Percentiles rank a stretch among this genome's conserved stretches.
Conservation (phyloP, 1,284 basidiomycete genomes). For the Puccinia hordei region DNA sequence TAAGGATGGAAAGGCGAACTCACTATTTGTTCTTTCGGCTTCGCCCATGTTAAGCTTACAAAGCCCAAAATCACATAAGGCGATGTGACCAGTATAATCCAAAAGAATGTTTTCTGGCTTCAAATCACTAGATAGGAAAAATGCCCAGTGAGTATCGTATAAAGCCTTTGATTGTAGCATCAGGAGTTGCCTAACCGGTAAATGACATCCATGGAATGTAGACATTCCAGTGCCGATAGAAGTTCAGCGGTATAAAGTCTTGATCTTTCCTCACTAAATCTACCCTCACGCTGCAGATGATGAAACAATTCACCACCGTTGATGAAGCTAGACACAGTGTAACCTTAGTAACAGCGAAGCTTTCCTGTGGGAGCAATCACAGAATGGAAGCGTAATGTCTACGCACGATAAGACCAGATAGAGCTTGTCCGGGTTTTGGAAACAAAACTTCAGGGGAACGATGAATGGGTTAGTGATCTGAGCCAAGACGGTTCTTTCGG, state of each 20-base stretch:
- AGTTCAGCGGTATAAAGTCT: constrained; percentile 94
- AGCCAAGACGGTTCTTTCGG: constrained; percentile 97
- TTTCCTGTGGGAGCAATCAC: neutral
- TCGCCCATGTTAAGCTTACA: constrained; percentile 82
- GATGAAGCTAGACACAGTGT: constrained; percentile 68
- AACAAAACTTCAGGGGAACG: constrained; percentile 96
- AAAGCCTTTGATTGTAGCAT: neutral
- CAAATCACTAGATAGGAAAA: constrained; percentile 66
- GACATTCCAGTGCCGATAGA: constrained; percentile 86
- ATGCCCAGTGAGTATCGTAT: neutral
- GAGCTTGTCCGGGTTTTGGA: constrained; percentile 93
- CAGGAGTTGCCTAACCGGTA: constrained; percentile 64
- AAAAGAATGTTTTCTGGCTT: constrained; percentile 97
- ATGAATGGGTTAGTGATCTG: constrained; percentile 93
- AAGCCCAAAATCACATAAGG: constrained; percentile 93
- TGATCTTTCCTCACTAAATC: constrained; percentile 87
- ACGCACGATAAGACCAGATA: constrained; percentile 86
- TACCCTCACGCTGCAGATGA: constrained; percentile 91
- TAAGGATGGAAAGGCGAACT: neutral
- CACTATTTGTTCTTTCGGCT: constrained; percentile 51
- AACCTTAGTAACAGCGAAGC: neutral
- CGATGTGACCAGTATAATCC: constrained; percentile 94
- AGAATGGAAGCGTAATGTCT: neutral
- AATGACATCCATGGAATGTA: constrained; percentile 96
- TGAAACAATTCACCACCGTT: constrained; percentile 97